These are phyloP conservation scores for Ceratobasidium sp. DNA, from an alignment of 1,284 basidiomycete species.

Conservation along the genomic window DNA sequence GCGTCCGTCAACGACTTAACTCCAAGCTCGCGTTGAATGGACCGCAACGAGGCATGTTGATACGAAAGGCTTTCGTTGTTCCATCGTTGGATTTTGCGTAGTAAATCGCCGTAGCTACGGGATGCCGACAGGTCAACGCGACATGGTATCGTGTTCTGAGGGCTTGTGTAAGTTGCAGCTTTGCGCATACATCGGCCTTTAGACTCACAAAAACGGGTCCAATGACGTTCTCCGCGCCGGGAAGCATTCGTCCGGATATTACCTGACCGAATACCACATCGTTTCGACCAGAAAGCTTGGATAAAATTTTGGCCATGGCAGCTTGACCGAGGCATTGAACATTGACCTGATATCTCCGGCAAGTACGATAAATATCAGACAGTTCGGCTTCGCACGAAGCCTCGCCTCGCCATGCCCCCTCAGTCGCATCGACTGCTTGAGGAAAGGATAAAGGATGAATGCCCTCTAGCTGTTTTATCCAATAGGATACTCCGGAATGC, in stretches of 20 bases:
- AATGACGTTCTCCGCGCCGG: slow-evolving; percentile 63
- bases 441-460: slow-evolving; percentile 52
- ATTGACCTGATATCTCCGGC: slow-evolving; percentile 55
- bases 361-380: slow-evolving; percentile 48
- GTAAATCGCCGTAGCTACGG: slow-evolving; percentile 58
- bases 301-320: slow-evolving; percentile 61
- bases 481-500: slow-evolving; percentile 60
- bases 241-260: slow-evolving; percentile 63
- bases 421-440: slow-evolving; percentile 43
- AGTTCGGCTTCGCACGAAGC: slow-evolving; percentile 25
- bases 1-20: slow-evolving; percentile 61
- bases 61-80: slow-evolving; percentile 63
- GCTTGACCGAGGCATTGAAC: slow-evolving; percentile 62
- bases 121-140: slow-evolving; percentile 57
- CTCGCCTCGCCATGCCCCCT: slow-evolving; percentile 33
- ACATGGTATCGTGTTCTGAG: slow-evolving; percentile 65
- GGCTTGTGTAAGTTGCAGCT: neutral
- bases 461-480: slow-evolving; percentile 57
- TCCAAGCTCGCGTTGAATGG: slow-evolving; percentile 60
- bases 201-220: slow-evolving; percentile 65
- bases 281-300: slow-evolving; percentile 54
- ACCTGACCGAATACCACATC: slow-evolving; percentile 67
- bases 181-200: slow-evolving; percentile 1
- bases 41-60: slow-evolving; percentile 65
- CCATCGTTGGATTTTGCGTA: slow-evolving; percentile 59